A percentile compares a stretch with the other conserved stretches of the same genome.
phyloP scores from a whole-genome alignment of 192 early-diverging fungal genomes.

The Pilaira anomala region DNA sequence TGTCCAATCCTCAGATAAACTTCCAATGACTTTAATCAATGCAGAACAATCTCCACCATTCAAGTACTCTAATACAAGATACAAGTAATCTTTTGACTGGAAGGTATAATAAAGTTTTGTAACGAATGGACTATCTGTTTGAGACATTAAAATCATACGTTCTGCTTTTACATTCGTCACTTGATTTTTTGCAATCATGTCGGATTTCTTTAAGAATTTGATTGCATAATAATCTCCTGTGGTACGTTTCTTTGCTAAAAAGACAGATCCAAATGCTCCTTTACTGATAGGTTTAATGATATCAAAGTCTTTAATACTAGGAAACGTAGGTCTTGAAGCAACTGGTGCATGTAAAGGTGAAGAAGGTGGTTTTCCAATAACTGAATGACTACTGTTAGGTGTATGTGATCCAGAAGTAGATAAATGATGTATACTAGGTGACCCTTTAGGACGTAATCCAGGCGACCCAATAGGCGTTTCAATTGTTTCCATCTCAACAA shows the following conservation, averaged over 20 bases:
- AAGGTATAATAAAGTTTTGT: constrained; percentile 83
- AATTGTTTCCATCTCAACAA: constrained; percentile 41
- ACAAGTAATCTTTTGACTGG: constrained; percentile 80
- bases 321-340: constrained; percentile 51
- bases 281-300: constrained; percentile 91
- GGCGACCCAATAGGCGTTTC: constrained; percentile 39
- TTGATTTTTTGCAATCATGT: constrained; percentile 93
- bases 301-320: constrained; percentile 87
- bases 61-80: constrained; percentile 86
- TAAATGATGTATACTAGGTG: not conserved
- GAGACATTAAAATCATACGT: constrained; percentile 78
- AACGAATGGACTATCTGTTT: constrained; percentile 81
- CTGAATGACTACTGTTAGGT: constrained; percentile 8
- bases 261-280: constrained; percentile 87
- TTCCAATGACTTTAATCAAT: constrained; percentile 67
- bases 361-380: constrained; percentile 20
- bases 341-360: constrained; percentile 31
- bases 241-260: constrained; percentile 77
- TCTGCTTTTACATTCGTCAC: constrained; percentile 88
- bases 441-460: constrained; percentile 22
- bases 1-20: constrained; percentile 81
- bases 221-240: constrained; percentile 88
- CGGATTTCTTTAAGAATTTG: constrained; percentile 81
- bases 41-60: constrained; percentile 88
- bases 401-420: constrained; percentile 1